Evolutionary conservation across 768 basidiomycete genomes (phyloP).

Genomic region (Leccinellum rugosiceps): DNA sequence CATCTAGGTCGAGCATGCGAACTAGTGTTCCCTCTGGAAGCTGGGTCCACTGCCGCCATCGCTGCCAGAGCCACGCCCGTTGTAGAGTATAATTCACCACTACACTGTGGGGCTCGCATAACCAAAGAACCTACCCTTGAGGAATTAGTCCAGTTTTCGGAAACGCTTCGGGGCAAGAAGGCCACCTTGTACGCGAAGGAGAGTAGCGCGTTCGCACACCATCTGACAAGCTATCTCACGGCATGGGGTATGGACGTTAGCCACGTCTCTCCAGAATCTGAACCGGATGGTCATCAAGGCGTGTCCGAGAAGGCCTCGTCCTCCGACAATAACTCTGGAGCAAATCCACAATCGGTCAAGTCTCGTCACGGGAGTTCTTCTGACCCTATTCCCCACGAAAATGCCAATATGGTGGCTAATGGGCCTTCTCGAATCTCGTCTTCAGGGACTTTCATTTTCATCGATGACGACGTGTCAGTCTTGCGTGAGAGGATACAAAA

Average conservation of each 20-base stretch:
- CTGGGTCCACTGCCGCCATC: conserved; percentile 47
- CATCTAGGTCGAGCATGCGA: conserved; percentile 58
- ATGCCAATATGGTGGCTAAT: conserved; percentile 15
- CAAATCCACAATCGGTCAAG: conserved; percentile 12
- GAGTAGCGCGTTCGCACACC: conserved; percentile 86
- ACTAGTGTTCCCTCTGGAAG: conserved; percentile 60
- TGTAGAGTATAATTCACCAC: conserved; percentile 46
- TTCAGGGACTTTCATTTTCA: conserved; percentile 69
- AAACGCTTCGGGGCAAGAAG: conserved; percentile 77
- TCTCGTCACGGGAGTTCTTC: conserved; percentile 20
- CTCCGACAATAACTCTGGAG: conserved; percentile 4
- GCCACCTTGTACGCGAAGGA: conserved; percentile 83
- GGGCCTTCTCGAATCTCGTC: conserved; percentile 24
- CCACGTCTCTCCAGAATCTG: conserved; percentile 65
- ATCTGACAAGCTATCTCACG: conserved; percentile 89
- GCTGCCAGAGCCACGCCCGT: conserved; percentile 38
- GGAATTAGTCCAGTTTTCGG: conserved; percentile 76
- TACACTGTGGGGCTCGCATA: conserved; percentile 47
- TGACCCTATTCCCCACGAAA: conserved; percentile 22
- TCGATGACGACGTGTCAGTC: conserved; percentile 87
- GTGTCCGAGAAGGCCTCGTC: conserved; percentile 14
- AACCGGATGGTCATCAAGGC: conserved; percentile 38
- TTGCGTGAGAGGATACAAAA: conserved; percentile 72
- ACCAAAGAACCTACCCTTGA: conserved; percentile 75
- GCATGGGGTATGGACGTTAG: conserved; percentile 95